Evolutionary conservation across 1,284 basidiomycete species (phyloP), one percentile per base, ranked within the genome.

Genomic region (Cerrena zonata): DNA sequence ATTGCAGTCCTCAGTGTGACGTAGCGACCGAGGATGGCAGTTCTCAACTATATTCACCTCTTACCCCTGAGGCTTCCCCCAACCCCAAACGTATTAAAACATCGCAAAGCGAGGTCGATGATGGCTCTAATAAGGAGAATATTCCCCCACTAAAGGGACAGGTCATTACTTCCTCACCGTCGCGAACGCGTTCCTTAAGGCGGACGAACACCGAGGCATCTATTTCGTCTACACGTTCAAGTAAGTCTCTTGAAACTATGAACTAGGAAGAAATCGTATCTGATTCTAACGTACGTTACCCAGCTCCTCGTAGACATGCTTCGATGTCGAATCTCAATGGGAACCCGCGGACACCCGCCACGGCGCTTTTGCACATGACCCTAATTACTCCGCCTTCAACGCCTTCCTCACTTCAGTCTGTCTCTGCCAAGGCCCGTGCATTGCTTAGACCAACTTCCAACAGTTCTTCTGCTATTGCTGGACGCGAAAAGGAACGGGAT

Each of bases 61-160:
- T 72, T 50, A 82, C 82, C 0, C 82, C 83, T 5, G 81, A 84
- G 52, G 65, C 71, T 18, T 82, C 79, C 3, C 84, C 84, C n/a
- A 78, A 75, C 58, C 69, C 76, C 30, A 88, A 88, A 67, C 80
- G 84, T 47, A 66, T 74, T 37, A 75, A 78, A 45, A 79, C 74
- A 18, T 73, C 74, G 4, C 61, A 64, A 3, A 66, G 65, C 2
- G 54, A 65, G 19, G 51, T 73, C n/a, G 82, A 83, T 56, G 77
- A 74, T 36, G 77, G 80, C 45, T 70, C 73, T 24, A 88, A 88
- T 65, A 88, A 88, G 70, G 85, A 88, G 63, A 88, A 88, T 58
- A 74, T 86, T 19, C 80, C 84, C n/a, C 84, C 84, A 2, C 73
- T 77, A 55, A 66, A 64, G 42, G 57, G 62, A 37, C 70, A 74